Evolutionary conservation across 106 monocot species (phyloP).

Genomic region (Dendrobium chrysotoxum): DNA sequence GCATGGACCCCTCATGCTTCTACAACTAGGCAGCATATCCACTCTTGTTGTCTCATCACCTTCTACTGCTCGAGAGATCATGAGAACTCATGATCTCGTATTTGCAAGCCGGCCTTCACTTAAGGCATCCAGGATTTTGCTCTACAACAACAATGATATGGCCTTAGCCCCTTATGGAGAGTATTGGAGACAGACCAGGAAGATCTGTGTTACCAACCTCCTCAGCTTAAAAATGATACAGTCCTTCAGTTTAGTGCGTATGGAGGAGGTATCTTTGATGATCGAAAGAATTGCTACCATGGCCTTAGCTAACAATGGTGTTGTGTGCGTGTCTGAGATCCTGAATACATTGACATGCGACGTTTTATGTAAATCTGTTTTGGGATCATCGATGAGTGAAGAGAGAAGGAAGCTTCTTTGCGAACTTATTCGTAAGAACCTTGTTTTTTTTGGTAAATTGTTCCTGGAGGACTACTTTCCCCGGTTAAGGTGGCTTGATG

Average conservation of each 20-base stretch:
- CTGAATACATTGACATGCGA: neutral
- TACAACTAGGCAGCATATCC: slow-evolving; percentile 8
- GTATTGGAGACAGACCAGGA: slow-evolving; percentile 10
- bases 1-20: slow-evolving; percentile 24
- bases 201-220: neutral
- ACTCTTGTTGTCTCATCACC: slow-evolving; percentile 21
- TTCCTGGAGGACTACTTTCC: slow-evolving; percentile 33
- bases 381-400: neutral
- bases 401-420: neutral
- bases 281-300: neutral
- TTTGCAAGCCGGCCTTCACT: slow-evolving; percentile 4
- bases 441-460: neutral
- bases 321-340: neutral
- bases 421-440: neutral
- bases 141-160: neutral
- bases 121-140: neutral
- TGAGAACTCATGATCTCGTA: slow-evolving; percentile 1
- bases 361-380: slow-evolving; percentile 5
- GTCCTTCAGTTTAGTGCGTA: neutral
- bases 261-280: slow-evolving; percentile 13
- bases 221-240: neutral
- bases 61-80: slow-evolving; percentile 1
- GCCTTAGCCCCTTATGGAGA: slow-evolving; percentile 8
- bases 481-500: slow-evolving; percentile 21
- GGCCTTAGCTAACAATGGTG: neutral